These are phyloP conservation scores for Chenopodium formosanum DNA, from an alignment of 148 eudicot species.

Conservation along the genomic window DNA sequence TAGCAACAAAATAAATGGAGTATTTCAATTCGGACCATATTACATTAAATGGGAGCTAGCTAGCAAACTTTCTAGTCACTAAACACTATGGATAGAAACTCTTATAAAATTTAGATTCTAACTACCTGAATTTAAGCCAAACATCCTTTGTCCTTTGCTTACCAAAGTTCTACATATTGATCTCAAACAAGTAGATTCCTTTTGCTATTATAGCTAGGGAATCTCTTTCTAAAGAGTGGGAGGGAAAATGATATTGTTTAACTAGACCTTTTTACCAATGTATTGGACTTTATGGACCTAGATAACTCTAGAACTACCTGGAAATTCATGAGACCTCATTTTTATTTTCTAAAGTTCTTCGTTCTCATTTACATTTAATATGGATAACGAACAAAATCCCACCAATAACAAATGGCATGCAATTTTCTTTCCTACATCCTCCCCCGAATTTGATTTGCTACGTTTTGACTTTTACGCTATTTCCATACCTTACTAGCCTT, in stretches of 20 bases:
- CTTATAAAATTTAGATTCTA: conserved; percentile 8
- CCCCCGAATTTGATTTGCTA: too few species aligned
- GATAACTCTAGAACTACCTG: background rate
- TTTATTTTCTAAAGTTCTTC: too few species aligned
- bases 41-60: conserved; percentile 20
- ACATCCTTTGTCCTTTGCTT: conserved; percentile 20
- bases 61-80: conserved; percentile 25
- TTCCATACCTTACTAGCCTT: too few species aligned
- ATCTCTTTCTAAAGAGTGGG: background rate
- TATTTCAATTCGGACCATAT: background rate
- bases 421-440: too few species aligned
- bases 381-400: too few species aligned
- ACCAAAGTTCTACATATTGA: conserved; percentile 5
- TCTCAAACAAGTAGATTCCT: conserved; percentile 20
- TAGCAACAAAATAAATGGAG: too few species aligned
- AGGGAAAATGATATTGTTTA: background rate
- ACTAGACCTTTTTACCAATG: conserved; percentile 1
- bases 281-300: background rate
- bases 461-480: too few species aligned
- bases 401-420: too few species aligned
- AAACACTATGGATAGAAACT: conserved; percentile 26
- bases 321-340: background rate
- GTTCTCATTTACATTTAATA: too few species aligned
- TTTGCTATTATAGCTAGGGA: conserved; percentile 10
- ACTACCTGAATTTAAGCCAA: conserved; percentile 1